Conservation (phyloP, 208 protist species). For the Leishmania major region DNA sequence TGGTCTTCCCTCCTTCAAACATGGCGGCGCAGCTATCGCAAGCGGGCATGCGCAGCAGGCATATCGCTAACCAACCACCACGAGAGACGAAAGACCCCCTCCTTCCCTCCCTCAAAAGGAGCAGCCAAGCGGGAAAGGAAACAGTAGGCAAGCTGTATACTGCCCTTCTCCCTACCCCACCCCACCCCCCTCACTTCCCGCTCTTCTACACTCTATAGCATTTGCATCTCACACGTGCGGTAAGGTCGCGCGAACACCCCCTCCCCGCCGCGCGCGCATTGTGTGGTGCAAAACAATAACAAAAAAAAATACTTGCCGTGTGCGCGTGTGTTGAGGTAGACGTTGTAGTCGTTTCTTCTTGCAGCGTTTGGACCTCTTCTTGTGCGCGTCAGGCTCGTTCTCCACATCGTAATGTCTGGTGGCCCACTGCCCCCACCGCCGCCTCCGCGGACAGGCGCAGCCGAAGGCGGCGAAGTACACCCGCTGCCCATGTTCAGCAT, state of each 20-base stretch:
- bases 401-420: background rate
- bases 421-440: conserved; percentile 23
- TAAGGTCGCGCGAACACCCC: background rate
- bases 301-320: too few relatives aligned
- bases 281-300: too few relatives aligned
- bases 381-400: background rate
- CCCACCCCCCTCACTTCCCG: background rate
- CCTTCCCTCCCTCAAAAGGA: too few relatives aligned
- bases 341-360: background rate
- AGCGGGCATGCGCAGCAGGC: background rate
- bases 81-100: background rate
- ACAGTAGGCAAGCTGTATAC: background rate
- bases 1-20: background rate
- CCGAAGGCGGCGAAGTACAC: background rate
- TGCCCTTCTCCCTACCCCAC: background rate
- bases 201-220: background rate
- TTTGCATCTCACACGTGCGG: background rate
- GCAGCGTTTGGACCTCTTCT: background rate
- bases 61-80: background rate
- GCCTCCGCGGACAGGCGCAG: conserved; percentile 2
- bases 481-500: conserved; percentile 15
- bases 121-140: background rate
- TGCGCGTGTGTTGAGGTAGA: background rate
- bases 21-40: background rate
- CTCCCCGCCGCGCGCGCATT: background rate